Percentiles rank a stretch among this genome's conserved stretches.
Conservation (phyloP, 1,284 basidiomycete species). For the Pyrrhoderma noxium region DNA sequence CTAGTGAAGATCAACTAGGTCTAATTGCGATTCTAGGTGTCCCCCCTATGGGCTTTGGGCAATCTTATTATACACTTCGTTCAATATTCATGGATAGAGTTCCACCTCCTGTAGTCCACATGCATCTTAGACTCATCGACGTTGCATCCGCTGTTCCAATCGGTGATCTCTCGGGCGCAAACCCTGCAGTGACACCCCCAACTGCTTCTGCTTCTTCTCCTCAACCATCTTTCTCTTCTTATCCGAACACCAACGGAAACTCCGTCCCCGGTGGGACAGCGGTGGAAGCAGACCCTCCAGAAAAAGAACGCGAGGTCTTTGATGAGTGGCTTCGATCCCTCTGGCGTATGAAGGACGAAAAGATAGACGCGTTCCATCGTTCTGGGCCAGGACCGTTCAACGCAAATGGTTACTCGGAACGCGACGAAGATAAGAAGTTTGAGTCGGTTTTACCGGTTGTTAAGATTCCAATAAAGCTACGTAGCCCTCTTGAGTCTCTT, state of each 20-base stretch:
- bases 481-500: slow-evolving; percentile 44
- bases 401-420: background rate
- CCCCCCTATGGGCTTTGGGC: slow-evolving; percentile 65
- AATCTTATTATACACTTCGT: slow-evolving; percentile 80
- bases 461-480: slow-evolving; percentile 55
- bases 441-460: slow-evolving; percentile 28
- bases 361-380: slow-evolving; percentile 59
- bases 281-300: slow-evolving; percentile 55
- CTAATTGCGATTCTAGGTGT: slow-evolving; percentile 41
- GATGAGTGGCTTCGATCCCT: slow-evolving; percentile 76
- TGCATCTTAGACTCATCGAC: slow-evolving; percentile 77
- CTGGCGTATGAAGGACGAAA: slow-evolving; percentile 81
- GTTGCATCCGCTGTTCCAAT: slow-evolving; percentile 61
- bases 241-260: slow-evolving; percentile 5
- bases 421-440: slow-evolving; percentile 25
- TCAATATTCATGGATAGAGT: slow-evolving; percentile 82
- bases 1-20: background rate
- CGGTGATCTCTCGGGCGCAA: slow-evolving; percentile 41
- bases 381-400: slow-evolving; percentile 25
- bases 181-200: slow-evolving; percentile 25
- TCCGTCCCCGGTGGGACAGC: slow-evolving; percentile 18
- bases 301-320: slow-evolving; percentile 64
- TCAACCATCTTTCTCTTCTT: background rate
- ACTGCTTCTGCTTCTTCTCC: background rate
- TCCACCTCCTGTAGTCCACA: slow-evolving; percentile 79